Conservation (phyloP, 148 eudicot species). For the Chenopodium suecicum region DNA sequence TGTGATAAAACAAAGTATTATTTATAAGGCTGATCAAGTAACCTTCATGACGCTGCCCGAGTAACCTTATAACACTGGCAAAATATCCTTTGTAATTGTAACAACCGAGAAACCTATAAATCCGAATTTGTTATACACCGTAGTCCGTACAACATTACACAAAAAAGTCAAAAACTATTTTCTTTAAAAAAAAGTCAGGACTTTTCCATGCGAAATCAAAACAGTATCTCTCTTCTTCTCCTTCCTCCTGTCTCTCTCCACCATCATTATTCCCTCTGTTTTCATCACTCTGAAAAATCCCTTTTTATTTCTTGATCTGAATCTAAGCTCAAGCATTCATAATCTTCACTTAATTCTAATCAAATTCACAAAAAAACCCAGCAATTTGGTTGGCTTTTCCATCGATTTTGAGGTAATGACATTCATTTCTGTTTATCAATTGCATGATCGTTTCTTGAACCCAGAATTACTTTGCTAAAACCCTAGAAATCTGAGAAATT, state of each 20-base stretch:
- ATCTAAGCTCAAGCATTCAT: neutral
- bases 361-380: neutral
- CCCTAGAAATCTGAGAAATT: neutral
- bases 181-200: neutral
- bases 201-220: neutral
- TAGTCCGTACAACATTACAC: too few species aligned
- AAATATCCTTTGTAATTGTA: too few species aligned
- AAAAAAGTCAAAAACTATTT: too few species aligned
- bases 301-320: neutral
- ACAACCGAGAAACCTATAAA: too few species aligned
- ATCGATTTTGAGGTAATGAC: conserved; percentile 3
- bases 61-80: too few species aligned
- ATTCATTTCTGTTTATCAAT: neutral
- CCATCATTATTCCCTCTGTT: neutral
- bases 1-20: too few species aligned
- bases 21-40: too few species aligned
- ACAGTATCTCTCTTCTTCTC: neutral
- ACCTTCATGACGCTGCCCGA: too few species aligned
- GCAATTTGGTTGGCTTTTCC: conserved; percentile 11
- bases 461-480: neutral
- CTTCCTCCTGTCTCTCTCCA: neutral
- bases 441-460: conserved; percentile 5
- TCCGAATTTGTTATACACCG: too few species aligned
- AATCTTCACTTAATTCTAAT: neutral
- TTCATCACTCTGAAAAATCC: neutral